Conservation (phyloP, 2,329 filamentous ascomycete species). For the Hypoxylon sp. region DNA sequence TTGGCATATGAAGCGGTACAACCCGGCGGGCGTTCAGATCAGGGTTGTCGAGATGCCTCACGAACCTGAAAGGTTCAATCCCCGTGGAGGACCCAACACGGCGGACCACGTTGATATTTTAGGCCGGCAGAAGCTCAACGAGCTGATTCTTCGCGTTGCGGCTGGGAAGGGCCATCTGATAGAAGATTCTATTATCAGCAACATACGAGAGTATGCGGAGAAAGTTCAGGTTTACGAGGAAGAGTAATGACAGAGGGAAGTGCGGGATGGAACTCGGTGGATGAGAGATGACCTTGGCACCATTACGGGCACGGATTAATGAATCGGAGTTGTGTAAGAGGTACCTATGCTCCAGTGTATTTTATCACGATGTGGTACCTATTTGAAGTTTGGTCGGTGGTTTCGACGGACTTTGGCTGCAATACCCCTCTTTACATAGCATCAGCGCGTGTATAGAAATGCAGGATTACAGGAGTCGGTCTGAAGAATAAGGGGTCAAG, state of each 20-base stretch:
- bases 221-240: slow-evolving; percentile 83
- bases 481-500: background rate
- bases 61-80: slow-evolving; percentile 91
- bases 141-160: slow-evolving; percentile 87
- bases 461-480: background rate
- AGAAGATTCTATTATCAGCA: slow-evolving; percentile 80
- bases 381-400: slow-evolving; percentile 2
- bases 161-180: slow-evolving; percentile 87
- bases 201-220: slow-evolving; percentile 84
- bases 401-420: slow-evolving; percentile 15
- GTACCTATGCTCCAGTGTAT: slow-evolving; percentile 18
- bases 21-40: slow-evolving; percentile 84
- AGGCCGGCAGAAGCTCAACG: slow-evolving; percentile 88
- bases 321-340: slow-evolving; percentile 19
- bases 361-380: background rate
- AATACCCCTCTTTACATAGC: slow-evolving; percentile 23
- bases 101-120: slow-evolving; percentile 98
- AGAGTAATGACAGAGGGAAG: slow-evolving; percentile 21
- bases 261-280: slow-evolving; percentile 24
- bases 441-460: slow-evolving; percentile 12
- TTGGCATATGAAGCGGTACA: slow-evolving; percentile 94
- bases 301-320: slow-evolving; percentile 12
- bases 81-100: slow-evolving; percentile 76
- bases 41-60: slow-evolving; percentile 96
- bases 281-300: slow-evolving; percentile 1